A percentile compares a stretch with the other conserved stretches of the same genome.
Conservation (phyloP, 1,139 yeast genomes). For the Meyerozyma smithsonii region DNA sequence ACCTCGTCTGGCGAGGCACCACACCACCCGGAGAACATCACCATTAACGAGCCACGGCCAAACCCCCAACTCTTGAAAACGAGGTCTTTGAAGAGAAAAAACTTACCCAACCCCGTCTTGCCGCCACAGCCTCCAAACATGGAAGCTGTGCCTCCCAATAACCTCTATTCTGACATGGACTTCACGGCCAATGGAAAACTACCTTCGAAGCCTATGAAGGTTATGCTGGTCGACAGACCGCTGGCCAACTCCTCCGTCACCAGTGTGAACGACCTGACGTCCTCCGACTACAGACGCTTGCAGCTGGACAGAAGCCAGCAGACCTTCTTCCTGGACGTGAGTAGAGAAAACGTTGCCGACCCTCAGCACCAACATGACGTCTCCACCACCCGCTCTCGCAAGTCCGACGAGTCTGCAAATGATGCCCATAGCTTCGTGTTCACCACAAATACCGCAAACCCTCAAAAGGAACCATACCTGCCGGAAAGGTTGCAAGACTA, state of each 20-base stretch:
- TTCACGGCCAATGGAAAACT: conserved; percentile 42
- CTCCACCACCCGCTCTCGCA: not conserved
- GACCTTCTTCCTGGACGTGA: not conserved
- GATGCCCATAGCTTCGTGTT: conserved; percentile 35
- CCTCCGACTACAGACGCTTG: not conserved
- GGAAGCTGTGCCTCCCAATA: conserved; percentile 12
- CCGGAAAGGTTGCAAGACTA: conserved; percentile 20
- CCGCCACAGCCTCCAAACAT: conserved; percentile 16
- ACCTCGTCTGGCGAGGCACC: conserved; percentile 5
- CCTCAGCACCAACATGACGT: not conserved
- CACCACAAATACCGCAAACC: conserved; percentile 6
- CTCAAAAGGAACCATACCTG: conserved; percentile 9
- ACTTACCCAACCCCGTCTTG: conserved; percentile 23
- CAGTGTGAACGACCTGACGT: conserved; percentile 1
- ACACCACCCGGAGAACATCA: conserved; percentile 12
- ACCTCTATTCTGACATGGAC: conserved; percentile 32
- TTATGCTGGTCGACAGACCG: conserved; percentile 24
- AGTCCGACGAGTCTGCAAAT: conserved; percentile 3
- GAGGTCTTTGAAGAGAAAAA: conserved; percentile 23
- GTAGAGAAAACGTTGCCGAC: not conserved
- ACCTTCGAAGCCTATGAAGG: conserved; percentile 42
- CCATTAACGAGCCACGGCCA: conserved; percentile 20
- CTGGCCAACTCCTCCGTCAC: conserved; percentile 3
- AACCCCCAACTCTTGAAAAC: conserved; percentile 23
- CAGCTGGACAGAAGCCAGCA: conserved; percentile 2